Evolutionary conservation across 768 basidiomycete species (phyloP), one percentile per base, ranked within the genome.

Genomic region (Pisolithus orientalis): DNA sequence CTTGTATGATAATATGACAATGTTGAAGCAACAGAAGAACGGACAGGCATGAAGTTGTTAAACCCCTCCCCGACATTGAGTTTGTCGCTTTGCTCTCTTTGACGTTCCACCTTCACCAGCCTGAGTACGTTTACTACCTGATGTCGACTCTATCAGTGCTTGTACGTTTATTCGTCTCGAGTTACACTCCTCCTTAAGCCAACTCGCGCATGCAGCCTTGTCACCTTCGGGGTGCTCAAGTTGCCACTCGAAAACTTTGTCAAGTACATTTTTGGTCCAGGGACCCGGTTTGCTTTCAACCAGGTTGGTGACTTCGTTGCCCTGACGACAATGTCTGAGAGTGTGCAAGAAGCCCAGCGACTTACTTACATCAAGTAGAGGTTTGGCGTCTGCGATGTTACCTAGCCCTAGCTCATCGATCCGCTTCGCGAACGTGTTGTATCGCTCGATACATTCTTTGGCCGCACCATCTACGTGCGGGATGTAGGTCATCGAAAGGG

Each of bases 221-320:
- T 80, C 78, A 1, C 75, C 78, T 2, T 74, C 60, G 0, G 94
- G 90, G 64, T 93, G 71, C 34, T 80, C 84, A 6, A 98, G 75
- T 60, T 94, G 92, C 94, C 94, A 98, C 54, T 84, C 80, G 17
- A 91, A 62, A 25, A 97, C 76, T 44, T 75, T 77, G n/a, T 75
- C 70, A 17, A 91, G 72, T 6, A 84, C 76, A 28, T 76, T 69
- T 31, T 80, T 79, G 5, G 84, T 82, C 82, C 91, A 85, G 2
- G 82, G 77, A 2, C 93, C 93, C 1, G 84, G 77, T 55, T 75
- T 80, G 16, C 74, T 73, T 2, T 70, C 77, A 5, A 94, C 72
- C 8, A 80, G 64, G 21, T 67, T 54, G 2, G 78, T 69, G 32
- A 93, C 74, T 51, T 87, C 82, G 28, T 74, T 79, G 1, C 94